Base-by-base conservation (phyloP, 805 yeast genomes). In the Hagleromyces aurorensis region DNA sequence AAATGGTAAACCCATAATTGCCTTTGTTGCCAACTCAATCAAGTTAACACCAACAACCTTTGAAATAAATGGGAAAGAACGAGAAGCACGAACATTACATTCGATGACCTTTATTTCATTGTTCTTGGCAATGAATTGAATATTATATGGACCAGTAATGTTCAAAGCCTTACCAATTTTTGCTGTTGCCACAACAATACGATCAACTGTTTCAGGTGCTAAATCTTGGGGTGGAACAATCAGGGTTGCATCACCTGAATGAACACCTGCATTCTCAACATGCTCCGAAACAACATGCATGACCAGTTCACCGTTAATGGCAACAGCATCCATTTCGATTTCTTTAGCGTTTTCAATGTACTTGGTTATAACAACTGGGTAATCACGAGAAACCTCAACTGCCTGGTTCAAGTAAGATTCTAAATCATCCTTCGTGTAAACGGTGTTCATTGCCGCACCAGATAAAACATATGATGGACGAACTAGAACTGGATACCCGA, bases 361-460 rank as follows among this genome's bases (percentile, higher is more conserved):
- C 65, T 89, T 89, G 59, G 97, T 84, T 54, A 89, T 82, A 33
- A 89, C 98, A 39, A 89, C 98, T 13, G 98, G 98, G 61, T 87
- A 86, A 51, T 89, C 98, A 37, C 94, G 93, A 26, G 97, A 89
- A 38, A 89, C 97, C 45, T 86, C 94, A 34, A 84, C 96, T 32
- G 98, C 98, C 60, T 91, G 95, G 36, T 81, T 70, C 58, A 89
- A 68, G 60, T 85, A 86, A 10, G 80, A 74, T 26, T 81, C 93
- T 55, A 89, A 69, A 55, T 89, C 97, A 46, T 79, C 91, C 52
- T 72, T 70, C 18, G 94, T 76, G 67, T 86, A 85, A 33, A 87
- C 95, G 24, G 95, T 86, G 64, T 86, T 86, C 98, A 89, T 89
- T 35, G 98, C 98, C 46, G 98, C 98, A 67, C 98, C 98, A 23